A percentile compares a stretch with the other conserved stretches of the same genome.
Evolutionary conservation across 768 basidiomycete species (phyloP).

Genomic region (Termitomyces sp.): DNA sequence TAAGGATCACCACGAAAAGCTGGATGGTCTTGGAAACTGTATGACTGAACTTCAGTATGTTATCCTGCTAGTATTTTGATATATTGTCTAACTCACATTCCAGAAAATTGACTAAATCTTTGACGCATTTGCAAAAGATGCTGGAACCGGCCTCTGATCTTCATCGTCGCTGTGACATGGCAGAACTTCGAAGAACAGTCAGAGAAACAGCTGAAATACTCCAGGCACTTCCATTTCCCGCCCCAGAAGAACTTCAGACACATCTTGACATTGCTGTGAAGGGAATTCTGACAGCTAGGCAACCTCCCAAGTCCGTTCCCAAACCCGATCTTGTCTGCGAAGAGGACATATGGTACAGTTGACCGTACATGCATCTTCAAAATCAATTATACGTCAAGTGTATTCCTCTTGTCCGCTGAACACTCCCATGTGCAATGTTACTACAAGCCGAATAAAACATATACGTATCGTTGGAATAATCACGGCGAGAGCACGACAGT

Average conservation of each 20-base stretch:
- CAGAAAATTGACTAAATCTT: slow-evolving; percentile 6
- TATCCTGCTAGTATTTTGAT: not conserved
- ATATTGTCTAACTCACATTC: not conserved
- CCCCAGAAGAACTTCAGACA: slow-evolving; percentile 15
- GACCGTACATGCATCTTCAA: too few species aligned
- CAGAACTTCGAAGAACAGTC: slow-evolving; percentile 23
- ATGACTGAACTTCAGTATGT: slow-evolving; percentile 31
- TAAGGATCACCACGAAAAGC: slow-evolving; percentile 26
- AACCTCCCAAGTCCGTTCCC: slow-evolving; percentile 9
- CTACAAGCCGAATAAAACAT: too few species aligned
- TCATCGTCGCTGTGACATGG: slow-evolving; percentile 22
- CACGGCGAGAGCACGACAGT: too few species aligned
- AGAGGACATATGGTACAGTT: not conserved
- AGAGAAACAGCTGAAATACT: slow-evolving; percentile 25
- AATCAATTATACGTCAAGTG: too few species aligned
- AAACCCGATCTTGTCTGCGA: slow-evolving; percentile 18
- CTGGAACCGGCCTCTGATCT: slow-evolving; percentile 27
- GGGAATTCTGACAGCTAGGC: slow-evolving; percentile 24
- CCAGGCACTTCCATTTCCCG: slow-evolving; percentile 16
- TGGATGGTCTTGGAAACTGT: slow-evolving; percentile 29
- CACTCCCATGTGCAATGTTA: too few species aligned
- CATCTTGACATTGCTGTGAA: slow-evolving; percentile 28
- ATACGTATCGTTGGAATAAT: too few species aligned
- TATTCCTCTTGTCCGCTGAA: too few species aligned
- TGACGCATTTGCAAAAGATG: slow-evolving; percentile 13